These are phyloP conservation scores for Tolypocladium amazonense DNA, from an alignment of 2,329 filamentous ascomycete genomes.

Conservation along the genomic window DNA sequence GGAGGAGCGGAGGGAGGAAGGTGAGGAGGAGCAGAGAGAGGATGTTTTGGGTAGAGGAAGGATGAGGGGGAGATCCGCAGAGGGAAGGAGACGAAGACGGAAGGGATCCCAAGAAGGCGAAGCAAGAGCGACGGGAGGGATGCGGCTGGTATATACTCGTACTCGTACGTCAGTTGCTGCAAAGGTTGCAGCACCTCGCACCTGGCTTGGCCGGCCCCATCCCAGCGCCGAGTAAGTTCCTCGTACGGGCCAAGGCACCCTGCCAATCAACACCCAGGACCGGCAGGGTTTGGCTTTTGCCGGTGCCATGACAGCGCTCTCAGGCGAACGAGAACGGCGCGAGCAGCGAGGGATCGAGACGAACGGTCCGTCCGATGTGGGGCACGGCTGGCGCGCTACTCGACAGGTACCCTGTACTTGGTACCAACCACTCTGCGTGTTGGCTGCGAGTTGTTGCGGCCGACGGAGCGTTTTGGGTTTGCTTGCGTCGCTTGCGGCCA, in stretches of 20 bases:
- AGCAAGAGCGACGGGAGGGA: not conserved
- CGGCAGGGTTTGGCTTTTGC: not conserved
- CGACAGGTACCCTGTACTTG: not conserved
- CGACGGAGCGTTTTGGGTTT: not conserved
- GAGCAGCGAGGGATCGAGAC: not conserved
- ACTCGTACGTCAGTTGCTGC: not conserved
- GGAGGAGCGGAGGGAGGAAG: not conserved
- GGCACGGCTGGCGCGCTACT: constrained; percentile 1
- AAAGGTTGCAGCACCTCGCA: not conserved
- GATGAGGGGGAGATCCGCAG: not conserved
- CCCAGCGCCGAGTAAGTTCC: not conserved
- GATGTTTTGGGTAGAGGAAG: not conserved
- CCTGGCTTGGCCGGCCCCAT: not conserved
- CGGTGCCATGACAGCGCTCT: not conserved
- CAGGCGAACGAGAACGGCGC: not conserved
- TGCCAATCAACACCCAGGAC: not conserved
- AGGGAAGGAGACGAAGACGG: not conserved
- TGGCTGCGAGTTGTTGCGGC: too few species aligned
- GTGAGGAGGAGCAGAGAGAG: not conserved
- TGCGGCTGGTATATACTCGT: not conserved
- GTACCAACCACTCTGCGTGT: not conserved
- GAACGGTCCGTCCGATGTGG: constrained; percentile 4
- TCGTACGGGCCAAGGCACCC: not conserved
- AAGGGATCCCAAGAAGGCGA: not conserved
- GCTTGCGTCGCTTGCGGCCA: not conserved